These are phyloP conservation scores for Verticillium dahliae DNA, from an alignment of 2,329 filamentous ascomycete species.

Conservation along the genomic window DNA sequence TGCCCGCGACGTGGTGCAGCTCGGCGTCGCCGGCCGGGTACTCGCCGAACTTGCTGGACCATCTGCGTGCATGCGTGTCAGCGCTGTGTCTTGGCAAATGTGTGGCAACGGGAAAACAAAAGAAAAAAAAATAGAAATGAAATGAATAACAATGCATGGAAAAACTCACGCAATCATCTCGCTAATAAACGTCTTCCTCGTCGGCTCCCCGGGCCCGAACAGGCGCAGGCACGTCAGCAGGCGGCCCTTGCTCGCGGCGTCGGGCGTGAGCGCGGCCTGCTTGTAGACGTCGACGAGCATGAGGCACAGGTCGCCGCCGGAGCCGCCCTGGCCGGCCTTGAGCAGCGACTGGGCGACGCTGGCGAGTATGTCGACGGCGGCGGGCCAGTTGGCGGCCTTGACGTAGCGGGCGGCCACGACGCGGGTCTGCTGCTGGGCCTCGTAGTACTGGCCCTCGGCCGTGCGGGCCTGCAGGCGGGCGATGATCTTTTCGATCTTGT, in stretches of 20 bases:
- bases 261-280: slow-evolving; percentile 73
- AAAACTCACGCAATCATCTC: slow-evolving; percentile 64
- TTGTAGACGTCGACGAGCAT: slow-evolving; percentile 87
- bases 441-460: slow-evolving; percentile 87
- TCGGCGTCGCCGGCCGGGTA: slow-evolving; percentile 90
- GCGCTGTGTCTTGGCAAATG: slow-evolving; percentile 1
- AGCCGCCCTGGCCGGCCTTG: slow-evolving; percentile 87
- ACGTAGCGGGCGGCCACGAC: slow-evolving; percentile 92
- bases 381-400: slow-evolving; percentile 76
- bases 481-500: slow-evolving; percentile 53
- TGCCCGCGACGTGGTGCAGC: slow-evolving; percentile 85
- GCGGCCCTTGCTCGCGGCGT: slow-evolving; percentile 66
- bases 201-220: slow-evolving; percentile 79
- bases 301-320: slow-evolving; percentile 82
- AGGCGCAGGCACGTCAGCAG: slow-evolving; percentile 73
- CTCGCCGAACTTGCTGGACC: slow-evolving; percentile 81
- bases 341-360: slow-evolving; percentile 80
- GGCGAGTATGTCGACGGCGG: slow-evolving; percentile 81
- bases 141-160: not conserved
- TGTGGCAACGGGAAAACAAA: not conserved
- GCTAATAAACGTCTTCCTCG: slow-evolving; percentile 83
- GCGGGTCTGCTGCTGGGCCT: slow-evolving; percentile 96
- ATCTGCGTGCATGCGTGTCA: slow-evolving; percentile 36
- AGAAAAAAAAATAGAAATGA: not conserved
- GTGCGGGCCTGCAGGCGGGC: slow-evolving; percentile 76